These are phyloP conservation scores for Alternaria infectoria DNA, from an alignment of 2,329 filamentous ascomycete genomes.

Conservation along the genomic window DNA sequence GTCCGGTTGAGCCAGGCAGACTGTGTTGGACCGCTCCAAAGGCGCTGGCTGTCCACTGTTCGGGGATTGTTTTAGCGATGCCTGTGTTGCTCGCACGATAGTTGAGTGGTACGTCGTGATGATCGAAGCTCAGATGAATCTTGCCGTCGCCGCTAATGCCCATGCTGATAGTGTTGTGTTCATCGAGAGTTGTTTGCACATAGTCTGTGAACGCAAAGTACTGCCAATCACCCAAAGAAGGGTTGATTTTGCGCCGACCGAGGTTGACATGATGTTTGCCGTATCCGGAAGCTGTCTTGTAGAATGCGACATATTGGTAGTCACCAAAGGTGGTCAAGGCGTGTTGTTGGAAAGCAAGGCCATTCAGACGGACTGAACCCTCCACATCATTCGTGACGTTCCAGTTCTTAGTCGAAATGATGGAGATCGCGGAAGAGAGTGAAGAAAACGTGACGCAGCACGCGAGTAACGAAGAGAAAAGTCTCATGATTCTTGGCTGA, in stretches of 20 bases:
- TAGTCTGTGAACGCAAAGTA: conserved; percentile 58
- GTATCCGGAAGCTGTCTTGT: conserved; percentile 44
- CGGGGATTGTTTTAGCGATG: conserved; percentile 39
- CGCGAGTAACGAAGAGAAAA: conserved; percentile 12
- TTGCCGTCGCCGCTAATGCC: conserved; percentile 60
- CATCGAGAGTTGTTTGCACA: conserved; percentile 58
- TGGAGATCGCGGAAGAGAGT: conserved; percentile 27
- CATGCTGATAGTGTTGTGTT: conserved; percentile 61
- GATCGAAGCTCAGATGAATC: conserved; percentile 62
- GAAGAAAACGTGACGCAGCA: conserved; percentile 19
- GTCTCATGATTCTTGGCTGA: conserved; percentile 21
- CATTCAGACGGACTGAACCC: conserved; percentile 52
- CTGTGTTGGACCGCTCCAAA: conserved; percentile 39
- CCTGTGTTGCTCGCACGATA: conserved; percentile 42
- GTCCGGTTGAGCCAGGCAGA: conserved; percentile 39
- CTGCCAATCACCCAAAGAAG: conserved; percentile 51
- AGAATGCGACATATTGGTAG: conserved; percentile 59
- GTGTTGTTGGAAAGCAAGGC: conserved; percentile 59
- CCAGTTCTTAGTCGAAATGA: conserved; percentile 34
- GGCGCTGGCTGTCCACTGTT: conserved; percentile 33
- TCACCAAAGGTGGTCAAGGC: conserved; percentile 55
- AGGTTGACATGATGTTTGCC: conserved; percentile 53
- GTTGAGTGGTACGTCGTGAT: conserved; percentile 52
- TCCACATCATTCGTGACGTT: conserved; percentile 44
- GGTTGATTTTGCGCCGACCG: conserved; percentile 53